Evolutionary conservation across 2,329 filamentous ascomycete genomes (phyloP).

Genomic region (Xylariaceae sp.): DNA sequence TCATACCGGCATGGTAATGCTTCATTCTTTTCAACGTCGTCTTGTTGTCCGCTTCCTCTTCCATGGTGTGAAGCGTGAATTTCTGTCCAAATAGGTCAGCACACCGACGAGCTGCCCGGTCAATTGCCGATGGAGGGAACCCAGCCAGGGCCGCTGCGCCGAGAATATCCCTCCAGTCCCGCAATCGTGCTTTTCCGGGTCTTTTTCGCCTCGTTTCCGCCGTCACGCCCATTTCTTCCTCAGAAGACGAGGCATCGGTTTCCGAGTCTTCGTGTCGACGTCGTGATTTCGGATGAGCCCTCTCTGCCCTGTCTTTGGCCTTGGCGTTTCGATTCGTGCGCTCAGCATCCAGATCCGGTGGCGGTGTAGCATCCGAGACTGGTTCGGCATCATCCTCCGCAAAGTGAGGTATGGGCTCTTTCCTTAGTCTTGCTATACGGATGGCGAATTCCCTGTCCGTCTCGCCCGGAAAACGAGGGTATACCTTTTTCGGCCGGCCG

Average conservation of each 20-base stretch:
- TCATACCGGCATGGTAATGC: slow-evolving; percentile 30
- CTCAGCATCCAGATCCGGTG: slow-evolving; percentile 4
- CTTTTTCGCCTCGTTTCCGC: slow-evolving; percentile 3
- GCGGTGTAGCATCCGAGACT: slow-evolving; percentile 15
- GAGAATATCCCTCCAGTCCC: slow-evolving; percentile 83
- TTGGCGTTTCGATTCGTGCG: slow-evolving; percentile 18
- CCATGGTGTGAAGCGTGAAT: slow-evolving; percentile 58
- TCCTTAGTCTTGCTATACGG: slow-evolving; percentile 42
- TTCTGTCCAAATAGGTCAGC: slow-evolving; percentile 67
- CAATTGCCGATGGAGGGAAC: slow-evolving; percentile 59
- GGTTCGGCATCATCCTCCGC: slow-evolving; percentile 14
- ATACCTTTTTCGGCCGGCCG: slow-evolving; percentile 40
- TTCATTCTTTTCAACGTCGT: not conserved
- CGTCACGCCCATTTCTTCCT: slow-evolving; percentile 10
- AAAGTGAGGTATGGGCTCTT: slow-evolving; percentile 32
- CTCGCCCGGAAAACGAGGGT: slow-evolving; percentile 40
- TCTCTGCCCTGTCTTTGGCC: slow-evolving; percentile 7
- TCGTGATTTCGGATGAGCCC: slow-evolving; percentile 13
- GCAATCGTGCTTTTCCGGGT: slow-evolving; percentile 33
- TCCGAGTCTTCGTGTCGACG: not conserved
- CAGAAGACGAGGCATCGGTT: not conserved
- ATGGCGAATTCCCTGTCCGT: slow-evolving; percentile 42
- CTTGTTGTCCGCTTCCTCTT: slow-evolving; percentile 32
- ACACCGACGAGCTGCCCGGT: slow-evolving; percentile 68
- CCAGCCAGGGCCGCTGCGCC: slow-evolving; percentile 71